A percentile compares a stretch with the other conserved stretches of the same genome.
phyloP scores from a whole-genome alignment of 2,329 filamentous ascomycete genomes.

The Myriosclerotinia scirpicola region DNA sequence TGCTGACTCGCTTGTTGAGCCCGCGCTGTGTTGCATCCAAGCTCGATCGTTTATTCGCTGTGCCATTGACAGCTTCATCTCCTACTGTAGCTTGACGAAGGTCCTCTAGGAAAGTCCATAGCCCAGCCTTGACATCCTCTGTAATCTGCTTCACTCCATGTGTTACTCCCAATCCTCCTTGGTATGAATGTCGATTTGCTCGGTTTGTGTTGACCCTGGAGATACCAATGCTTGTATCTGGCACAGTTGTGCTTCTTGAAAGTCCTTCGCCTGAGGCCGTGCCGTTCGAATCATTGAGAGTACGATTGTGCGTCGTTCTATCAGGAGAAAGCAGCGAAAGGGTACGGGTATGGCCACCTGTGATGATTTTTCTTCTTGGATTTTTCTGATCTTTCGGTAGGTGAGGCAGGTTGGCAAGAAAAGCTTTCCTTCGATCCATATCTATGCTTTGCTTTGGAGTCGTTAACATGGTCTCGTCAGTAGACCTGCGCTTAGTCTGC shows the following conservation, averaged over 20 bases:
- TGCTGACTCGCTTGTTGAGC: constrained; percentile 42
- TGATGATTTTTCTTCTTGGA: constrained; percentile 63
- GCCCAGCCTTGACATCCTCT: constrained; percentile 81
- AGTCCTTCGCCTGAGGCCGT: constrained; percentile 36
- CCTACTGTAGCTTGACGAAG: constrained; percentile 93
- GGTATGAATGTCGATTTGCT: constrained; percentile 39
- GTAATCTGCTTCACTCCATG: constrained; percentile 40
- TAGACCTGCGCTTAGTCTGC: constrained; percentile 37
- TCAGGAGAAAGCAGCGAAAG: constrained; percentile 78
- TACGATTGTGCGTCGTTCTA: constrained; percentile 34
- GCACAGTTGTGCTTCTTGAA: constrained; percentile 36
- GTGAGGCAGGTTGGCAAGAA: constrained; percentile 53
- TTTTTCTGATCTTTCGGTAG: constrained; percentile 37
- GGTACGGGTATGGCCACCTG: constrained; percentile 60
- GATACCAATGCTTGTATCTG: constrained; percentile 39
- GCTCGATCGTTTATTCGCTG: constrained; percentile 37
- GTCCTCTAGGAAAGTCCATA: constrained; percentile 95
- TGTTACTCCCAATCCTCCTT: constrained; percentile 35
- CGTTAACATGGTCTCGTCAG: constrained; percentile 32
- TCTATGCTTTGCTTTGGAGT: constrained; percentile 50
- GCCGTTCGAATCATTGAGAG: constrained; percentile 42
- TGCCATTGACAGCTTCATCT: constrained; percentile 75
- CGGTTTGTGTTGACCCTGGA: constrained; percentile 34
- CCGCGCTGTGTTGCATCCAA: constrained; percentile 37
- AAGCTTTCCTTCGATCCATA: constrained; percentile 69